These are phyloP conservation scores for Elsinoe arachidis DNA, from an alignment of 2,329 filamentous ascomycete genomes.

Conservation along the genomic window DNA sequence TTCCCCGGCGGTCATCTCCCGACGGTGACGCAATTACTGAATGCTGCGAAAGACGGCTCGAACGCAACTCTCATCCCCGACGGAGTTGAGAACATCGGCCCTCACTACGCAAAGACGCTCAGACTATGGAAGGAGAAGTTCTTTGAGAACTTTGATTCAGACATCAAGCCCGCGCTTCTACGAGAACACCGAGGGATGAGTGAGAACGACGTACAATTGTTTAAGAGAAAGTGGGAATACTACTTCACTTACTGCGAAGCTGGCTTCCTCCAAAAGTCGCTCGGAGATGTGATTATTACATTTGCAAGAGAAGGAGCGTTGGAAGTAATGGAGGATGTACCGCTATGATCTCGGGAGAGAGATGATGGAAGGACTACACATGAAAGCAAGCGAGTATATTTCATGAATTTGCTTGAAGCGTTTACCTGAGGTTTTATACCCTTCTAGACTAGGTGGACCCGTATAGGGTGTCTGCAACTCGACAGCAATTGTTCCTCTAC, in stretches of 20 bases:
- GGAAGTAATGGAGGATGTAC: conserved; percentile 63
- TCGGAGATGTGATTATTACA: conserved; percentile 65
- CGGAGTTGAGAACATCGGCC: conserved; percentile 61
- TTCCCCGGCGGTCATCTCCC: conserved; percentile 69
- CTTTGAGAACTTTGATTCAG: conserved; percentile 50
- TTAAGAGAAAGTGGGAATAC: conserved; percentile 66
- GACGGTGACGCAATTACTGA: conserved; percentile 56
- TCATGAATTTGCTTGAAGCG: conserved; percentile 1
- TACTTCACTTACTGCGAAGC: conserved; percentile 71
- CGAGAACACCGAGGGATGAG: conserved; percentile 50
- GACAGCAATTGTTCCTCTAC: no score
- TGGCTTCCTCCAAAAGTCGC: conserved; percentile 61
- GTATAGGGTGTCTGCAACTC: background rate
- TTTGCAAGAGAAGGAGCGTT: conserved; percentile 56
- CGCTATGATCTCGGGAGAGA: conserved; percentile 37
- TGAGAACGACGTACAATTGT: conserved; percentile 56
- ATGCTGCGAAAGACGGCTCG: conserved; percentile 54
- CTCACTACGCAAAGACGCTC: conserved; percentile 63
- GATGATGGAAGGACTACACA: background rate
- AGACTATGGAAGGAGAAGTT: conserved; percentile 62
- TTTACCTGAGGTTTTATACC: conserved; percentile 3
- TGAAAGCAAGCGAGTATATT: background rate
- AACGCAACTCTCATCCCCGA: conserved; percentile 57
- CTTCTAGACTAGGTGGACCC: conserved; percentile 10
- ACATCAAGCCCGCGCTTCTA: conserved; percentile 53